phyloP scores from a whole-genome alignment of 2,329 filamentous ascomycete genomes.

The Cordyceps pruinosa region DNA sequence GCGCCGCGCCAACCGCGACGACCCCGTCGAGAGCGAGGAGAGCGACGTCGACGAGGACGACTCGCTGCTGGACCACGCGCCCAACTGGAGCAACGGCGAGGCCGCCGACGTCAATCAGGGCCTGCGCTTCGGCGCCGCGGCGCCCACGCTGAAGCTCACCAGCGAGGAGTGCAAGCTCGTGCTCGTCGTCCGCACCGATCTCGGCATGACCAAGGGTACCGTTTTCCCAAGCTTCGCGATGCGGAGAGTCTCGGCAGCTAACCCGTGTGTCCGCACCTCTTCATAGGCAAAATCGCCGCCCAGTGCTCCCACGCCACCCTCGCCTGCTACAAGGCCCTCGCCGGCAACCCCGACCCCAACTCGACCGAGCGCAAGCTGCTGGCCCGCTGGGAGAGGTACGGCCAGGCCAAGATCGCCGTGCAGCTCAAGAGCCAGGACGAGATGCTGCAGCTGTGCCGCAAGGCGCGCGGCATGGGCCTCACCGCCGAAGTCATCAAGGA shows the following conservation, averaged over 20 bases:
- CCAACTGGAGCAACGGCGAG: constrained; percentile 58
- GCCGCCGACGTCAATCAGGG: constrained; percentile 55
- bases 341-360: constrained; percentile 45
- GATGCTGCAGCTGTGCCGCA: constrained; percentile 63
- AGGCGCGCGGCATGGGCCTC: constrained; percentile 75
- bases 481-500: constrained; percentile 88
- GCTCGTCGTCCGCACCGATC: constrained; percentile 82
- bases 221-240: too few species aligned
- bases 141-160: constrained; percentile 28
- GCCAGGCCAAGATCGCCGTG: constrained; percentile 90
- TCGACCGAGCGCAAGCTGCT: constrained; percentile 58
- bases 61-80: constrained; percentile 55
- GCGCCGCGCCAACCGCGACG: constrained; percentile 47
- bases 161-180: constrained; percentile 91
- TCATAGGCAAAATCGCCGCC: constrained; percentile 86
- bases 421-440: constrained; percentile 85
- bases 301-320: constrained; percentile 95
- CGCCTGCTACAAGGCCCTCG: constrained; percentile 87
- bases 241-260: too few species aligned
- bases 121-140: constrained; percentile 27
- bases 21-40: constrained; percentile 62
- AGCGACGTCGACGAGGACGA: constrained; percentile 59
- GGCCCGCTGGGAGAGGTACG: constrained; percentile 74
- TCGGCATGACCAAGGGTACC: constrained; percentile 94
- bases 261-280: not conserved